Percentiles rank a stretch among this genome's conserved stretches.
These are phyloP conservation scores for Mortierella sp. DNA, from an alignment of 371 early-diverging fungal genomes.

Conservation along the genomic window DNA sequence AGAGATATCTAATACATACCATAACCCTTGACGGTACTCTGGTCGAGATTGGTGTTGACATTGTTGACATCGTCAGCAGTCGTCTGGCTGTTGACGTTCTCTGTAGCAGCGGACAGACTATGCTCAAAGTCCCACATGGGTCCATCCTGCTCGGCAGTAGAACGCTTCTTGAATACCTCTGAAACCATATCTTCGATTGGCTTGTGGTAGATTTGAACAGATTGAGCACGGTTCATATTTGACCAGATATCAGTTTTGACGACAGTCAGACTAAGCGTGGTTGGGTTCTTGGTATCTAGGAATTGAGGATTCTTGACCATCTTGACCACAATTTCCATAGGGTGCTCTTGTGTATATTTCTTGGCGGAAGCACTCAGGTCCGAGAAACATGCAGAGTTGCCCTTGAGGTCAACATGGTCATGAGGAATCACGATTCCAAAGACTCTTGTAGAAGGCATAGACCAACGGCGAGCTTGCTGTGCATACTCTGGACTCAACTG, in stretches of 20 bases:
- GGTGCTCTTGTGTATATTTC: conserved; percentile 4
- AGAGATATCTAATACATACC: conserved; percentile 13
- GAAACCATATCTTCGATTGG: conserved; percentile 20
- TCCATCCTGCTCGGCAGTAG: conserved; percentile 23
- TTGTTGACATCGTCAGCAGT: conserved; percentile 16
- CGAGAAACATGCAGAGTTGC: conserved; percentile 17
- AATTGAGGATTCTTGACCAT: conserved; percentile 32
- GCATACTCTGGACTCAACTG: conserved; percentile 29
- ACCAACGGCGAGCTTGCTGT: conserved; percentile 24
- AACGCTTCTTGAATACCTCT: conserved; percentile 21
- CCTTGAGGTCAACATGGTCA: conserved; percentile 37
- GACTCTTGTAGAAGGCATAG: conserved; percentile 3
- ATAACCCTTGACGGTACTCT: conserved; percentile 32
- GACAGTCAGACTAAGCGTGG: conserved; percentile 12
- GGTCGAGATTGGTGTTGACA: conserved; percentile 32
- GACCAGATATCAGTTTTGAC: conserved; percentile 36
- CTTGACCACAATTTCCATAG: conserved; percentile 41
- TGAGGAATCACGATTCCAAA: conserved; percentile 38
- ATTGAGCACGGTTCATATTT: conserved; percentile 36
- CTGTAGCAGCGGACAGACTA: conserved; percentile 14
- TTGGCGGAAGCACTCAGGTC: conserved; percentile 12
- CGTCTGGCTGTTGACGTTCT: neutral
- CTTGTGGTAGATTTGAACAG: conserved; percentile 24
- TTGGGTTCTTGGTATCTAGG: conserved; percentile 10
- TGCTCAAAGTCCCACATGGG: conserved; percentile 45